Evolutionary conservation across 495 filamentous ascomycete genomes (phyloP).

Genomic region (Aspergillus funiculosus): DNA sequence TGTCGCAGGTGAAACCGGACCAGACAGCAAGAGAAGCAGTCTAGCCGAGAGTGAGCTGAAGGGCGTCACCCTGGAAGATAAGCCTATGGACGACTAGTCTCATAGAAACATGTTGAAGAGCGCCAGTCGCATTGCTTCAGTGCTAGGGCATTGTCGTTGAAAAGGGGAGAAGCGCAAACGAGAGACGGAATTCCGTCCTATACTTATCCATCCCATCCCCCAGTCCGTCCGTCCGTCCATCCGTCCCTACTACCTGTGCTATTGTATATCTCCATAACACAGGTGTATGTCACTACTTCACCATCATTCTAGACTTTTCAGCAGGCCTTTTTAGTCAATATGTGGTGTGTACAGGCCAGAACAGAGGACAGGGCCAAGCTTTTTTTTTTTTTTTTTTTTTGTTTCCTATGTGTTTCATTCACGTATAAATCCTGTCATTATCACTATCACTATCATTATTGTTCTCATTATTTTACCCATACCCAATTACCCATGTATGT

Average conservation of each 20-base stretch:
- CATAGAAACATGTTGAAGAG: background rate
- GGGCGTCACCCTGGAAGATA: slow-evolving; percentile 76
- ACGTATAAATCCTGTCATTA: slow-evolving; percentile 18
- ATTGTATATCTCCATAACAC: no score
- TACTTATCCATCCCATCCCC: no score
- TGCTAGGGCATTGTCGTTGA: no score
- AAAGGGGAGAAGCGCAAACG: no score
- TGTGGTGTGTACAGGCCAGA: no score
- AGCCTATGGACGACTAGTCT: slow-evolving; percentile 70
- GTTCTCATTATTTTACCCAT: slow-evolving; percentile 19
- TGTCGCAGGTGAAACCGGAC: slow-evolving; percentile 25
- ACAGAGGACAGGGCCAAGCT: background rate
- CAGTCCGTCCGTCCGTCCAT: background rate
- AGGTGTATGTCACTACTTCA: background rate
- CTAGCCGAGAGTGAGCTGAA: slow-evolving; percentile 42
- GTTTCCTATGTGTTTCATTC: slow-evolving; percentile 14
- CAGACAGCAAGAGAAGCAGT: slow-evolving; percentile 45
- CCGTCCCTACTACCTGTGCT: background rate
- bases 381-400: background rate
- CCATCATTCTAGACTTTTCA: slow-evolving; percentile 9
- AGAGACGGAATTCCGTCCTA: no score
- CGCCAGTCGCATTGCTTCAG: no score
- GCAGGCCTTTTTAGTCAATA: slow-evolving; percentile 14
- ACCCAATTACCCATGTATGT: slow-evolving; percentile 22
- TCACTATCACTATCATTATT: no score